Evolutionary conservation across 1,284 basidiomycete genomes (phyloP).

Genomic region (Spongispora temasekensis): DNA sequence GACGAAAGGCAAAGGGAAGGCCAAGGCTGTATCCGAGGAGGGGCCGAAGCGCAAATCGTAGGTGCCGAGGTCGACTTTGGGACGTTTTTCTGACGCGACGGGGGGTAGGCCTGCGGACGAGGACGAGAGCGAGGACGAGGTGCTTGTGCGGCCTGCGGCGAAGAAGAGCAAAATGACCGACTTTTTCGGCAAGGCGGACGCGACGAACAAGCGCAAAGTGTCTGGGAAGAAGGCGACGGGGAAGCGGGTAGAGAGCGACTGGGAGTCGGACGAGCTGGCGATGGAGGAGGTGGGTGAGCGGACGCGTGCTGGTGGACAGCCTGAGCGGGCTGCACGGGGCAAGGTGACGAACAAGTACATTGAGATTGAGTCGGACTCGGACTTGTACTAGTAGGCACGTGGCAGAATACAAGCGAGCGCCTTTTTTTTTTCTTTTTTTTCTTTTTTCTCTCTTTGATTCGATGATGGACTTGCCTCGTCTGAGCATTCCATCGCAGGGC

Average conservation of each 20-base stretch:
- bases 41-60: conserved; percentile 59
- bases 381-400: conserved; percentile 9
- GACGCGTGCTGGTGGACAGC: conserved; percentile 18
- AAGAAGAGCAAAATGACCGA: conserved; percentile 61
- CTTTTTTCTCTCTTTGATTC: conserved; percentile 7
- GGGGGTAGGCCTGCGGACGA: conserved; percentile 36
- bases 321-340: conserved; percentile 40
- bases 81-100: conserved; percentile 11
- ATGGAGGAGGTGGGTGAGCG: conserved; percentile 26
- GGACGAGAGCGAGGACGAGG: conserved; percentile 47
- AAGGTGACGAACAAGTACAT: conserved; percentile 54
- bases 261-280: conserved; percentile 31
- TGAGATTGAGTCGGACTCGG: conserved; percentile 46
- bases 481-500: conserved; percentile 48
- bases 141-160: conserved; percentile 43
- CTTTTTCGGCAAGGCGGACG: conserved; percentile 57
- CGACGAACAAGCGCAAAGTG: conserved; percentile 48
- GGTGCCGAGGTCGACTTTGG: conserved; percentile 10
- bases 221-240: conserved; percentile 53
- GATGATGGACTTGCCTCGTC: conserved; percentile 32
- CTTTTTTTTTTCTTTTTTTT: neutral
- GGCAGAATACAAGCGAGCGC: conserved; percentile 15
- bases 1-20: conserved; percentile 39
- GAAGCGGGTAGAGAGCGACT: conserved; percentile 39
- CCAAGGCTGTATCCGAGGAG: conserved; percentile 36